Conservation (phyloP, 73 alveolate genomes). For the Tetrahymena elliotti region DNA sequence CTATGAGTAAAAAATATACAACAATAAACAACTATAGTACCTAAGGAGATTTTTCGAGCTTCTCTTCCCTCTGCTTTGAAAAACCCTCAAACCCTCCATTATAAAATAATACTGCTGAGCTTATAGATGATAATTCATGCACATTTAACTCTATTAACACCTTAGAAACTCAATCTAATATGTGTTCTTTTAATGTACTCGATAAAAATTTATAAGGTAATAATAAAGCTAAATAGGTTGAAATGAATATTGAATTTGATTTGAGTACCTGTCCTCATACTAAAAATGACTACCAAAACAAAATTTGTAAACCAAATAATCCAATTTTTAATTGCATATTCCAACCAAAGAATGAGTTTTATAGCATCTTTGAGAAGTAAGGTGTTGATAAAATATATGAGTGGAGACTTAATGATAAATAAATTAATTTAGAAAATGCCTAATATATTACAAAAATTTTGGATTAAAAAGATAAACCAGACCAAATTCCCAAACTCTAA, state of each 20-base stretch:
- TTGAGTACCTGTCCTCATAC: neutral
- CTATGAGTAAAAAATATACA: neutral
- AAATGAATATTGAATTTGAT: too few species aligned
- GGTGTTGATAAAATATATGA: neutral
- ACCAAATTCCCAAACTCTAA: neutral
- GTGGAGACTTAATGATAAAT: neutral
- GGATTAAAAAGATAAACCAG: neutral
- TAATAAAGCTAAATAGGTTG: neutral
- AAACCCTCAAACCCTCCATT: neutral
- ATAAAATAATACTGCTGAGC: too few species aligned
- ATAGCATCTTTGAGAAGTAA: neutral
- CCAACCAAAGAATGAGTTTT: neutral
- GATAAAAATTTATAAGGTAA: too few species aligned
- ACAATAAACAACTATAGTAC: neutral
- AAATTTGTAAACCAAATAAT: neutral
- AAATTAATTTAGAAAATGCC: neutral
- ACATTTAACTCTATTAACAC: neutral
- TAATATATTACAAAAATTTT: neutral
- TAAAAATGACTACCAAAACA: neutral
- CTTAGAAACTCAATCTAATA: neutral
- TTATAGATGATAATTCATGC: neutral
- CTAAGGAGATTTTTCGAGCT: neutral
- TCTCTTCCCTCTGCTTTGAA: neutral
- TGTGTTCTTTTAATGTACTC: neutral
- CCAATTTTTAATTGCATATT: neutral